These are phyloP conservation scores for Kodamaea jinghongensis DNA, from an alignment of 805 yeast genomes.

Conservation along the genomic window DNA sequence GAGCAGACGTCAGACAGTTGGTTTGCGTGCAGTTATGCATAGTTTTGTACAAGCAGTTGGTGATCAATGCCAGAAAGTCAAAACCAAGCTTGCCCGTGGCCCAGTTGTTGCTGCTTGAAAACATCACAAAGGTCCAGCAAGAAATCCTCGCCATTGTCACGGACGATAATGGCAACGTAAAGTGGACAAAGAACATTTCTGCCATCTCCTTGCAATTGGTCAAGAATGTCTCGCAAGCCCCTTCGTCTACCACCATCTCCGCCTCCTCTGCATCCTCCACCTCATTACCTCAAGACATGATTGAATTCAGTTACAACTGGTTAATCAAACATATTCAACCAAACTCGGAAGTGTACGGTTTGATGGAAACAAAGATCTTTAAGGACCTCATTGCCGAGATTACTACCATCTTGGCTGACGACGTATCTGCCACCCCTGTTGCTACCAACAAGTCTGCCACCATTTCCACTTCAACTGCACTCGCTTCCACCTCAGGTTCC, in stretches of 20 bases:
- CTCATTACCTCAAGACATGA: slow-evolving; percentile 36
- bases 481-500: slow-evolving; percentile 1
- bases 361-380: slow-evolving; percentile 68
- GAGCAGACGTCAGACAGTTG: slow-evolving; percentile 84
- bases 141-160: slow-evolving; percentile 77
- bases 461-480: neutral
- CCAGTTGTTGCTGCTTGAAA: slow-evolving; percentile 29
- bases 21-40: slow-evolving; percentile 76
- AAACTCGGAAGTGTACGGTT: slow-evolving; percentile 66
- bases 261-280: slow-evolving; percentile 17
- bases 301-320: slow-evolving; percentile 74
- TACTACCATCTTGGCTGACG: slow-evolving; percentile 17
- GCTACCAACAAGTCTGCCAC: slow-evolving; percentile 3
- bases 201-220: slow-evolving; percentile 68
- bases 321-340: slow-evolving; percentile 85
- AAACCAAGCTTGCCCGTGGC: slow-evolving; percentile 18
- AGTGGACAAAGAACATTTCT: slow-evolving; percentile 84
- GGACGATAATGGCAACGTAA: slow-evolving; percentile 81
- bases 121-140: slow-evolving; percentile 52
- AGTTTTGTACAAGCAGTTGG: slow-evolving; percentile 68
- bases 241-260: slow-evolving; percentile 18
- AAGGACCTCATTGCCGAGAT: slow-evolving; percentile 44
- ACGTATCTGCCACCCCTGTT: slow-evolving; percentile 6
- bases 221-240: slow-evolving; percentile 31
- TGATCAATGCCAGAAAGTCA: slow-evolving; percentile 24